phyloP scores from a whole-genome alignment of 768 basidiomycete species.

The Pseudohyphozyma bogoriensis region DNA sequence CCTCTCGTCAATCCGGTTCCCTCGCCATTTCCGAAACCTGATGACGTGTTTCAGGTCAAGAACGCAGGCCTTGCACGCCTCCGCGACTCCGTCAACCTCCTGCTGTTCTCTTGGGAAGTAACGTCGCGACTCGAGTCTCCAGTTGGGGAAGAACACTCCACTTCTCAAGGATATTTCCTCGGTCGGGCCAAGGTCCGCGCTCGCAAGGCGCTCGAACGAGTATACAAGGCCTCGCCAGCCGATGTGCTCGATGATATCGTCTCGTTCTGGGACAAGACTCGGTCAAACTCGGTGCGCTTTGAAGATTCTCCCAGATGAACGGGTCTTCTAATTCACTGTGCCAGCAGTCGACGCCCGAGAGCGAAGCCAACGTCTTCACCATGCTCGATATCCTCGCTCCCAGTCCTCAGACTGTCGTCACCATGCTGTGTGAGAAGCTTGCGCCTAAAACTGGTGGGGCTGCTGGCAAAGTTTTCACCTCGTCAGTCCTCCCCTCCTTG shows the following conservation, averaged over 20 bases:
- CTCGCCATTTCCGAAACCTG: no score
- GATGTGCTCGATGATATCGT: conserved; percentile 78
- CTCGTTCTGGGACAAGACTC: conserved; percentile 54
- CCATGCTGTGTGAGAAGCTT: conserved; percentile 80
- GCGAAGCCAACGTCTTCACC: conserved; percentile 55
- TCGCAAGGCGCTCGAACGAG: conserved; percentile 67
- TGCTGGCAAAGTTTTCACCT: not conserved
- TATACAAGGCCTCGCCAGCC: conserved; percentile 66
- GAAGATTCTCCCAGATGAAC: no score
- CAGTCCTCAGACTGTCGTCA: conserved; percentile 75
- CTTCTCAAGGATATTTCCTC: conserved; percentile 22
- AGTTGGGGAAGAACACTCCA: conserved; percentile 6
- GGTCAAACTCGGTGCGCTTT: not conserved
- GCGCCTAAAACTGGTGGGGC: not conserved
- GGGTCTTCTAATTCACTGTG: no score
- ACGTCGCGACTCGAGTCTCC: conserved; percentile 13
- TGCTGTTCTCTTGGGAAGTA: conserved; percentile 25
- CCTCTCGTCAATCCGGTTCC: no score
- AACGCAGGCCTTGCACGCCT: conserved; percentile 16
- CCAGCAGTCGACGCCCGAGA: conserved; percentile 4
- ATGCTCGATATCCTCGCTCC: conserved; percentile 71
- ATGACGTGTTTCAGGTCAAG: conserved; percentile 4
- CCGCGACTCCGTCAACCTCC: conserved; percentile 10
- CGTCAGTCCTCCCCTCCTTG: conserved; percentile 1
- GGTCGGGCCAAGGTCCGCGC: conserved; percentile 45